phyloP scores from a whole-genome alignment of 1,284 basidiomycete genomes.

The Cryptococcus hybrid region DNA sequence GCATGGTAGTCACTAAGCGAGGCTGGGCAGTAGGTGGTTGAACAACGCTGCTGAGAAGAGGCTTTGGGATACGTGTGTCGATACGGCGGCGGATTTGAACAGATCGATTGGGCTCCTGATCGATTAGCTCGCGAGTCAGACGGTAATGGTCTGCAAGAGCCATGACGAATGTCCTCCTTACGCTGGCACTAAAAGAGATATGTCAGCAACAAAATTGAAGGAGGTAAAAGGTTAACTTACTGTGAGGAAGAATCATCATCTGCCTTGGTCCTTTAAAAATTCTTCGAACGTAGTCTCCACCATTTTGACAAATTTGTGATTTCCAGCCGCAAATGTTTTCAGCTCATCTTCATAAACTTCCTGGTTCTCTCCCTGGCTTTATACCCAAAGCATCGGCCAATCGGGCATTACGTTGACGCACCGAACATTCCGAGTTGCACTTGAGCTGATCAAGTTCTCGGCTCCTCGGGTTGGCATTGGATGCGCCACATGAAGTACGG shows the following conservation, averaged over 20 bases:
- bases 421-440: slow-evolving; percentile 74
- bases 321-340: slow-evolving; percentile 59
- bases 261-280: slow-evolving; percentile 67
- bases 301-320: slow-evolving; percentile 63
- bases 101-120: slow-evolving; percentile 72
- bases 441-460: slow-evolving; percentile 57
- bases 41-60: slow-evolving; percentile 59
- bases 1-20: too few relatives aligned
- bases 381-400: slow-evolving; percentile 88
- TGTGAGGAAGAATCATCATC: slow-evolving; percentile 73
- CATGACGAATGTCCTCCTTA: slow-evolving; percentile 72
- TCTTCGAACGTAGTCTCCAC: slow-evolving; percentile 78
- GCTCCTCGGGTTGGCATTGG: slow-evolving; percentile 53
- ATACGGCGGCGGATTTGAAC: slow-evolving; percentile 75
- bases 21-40: neutral
- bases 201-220: neutral
- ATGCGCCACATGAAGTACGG: slow-evolving; percentile 65
- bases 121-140: slow-evolving; percentile 75
- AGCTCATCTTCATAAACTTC: slow-evolving; percentile 64
- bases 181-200: slow-evolving; percentile 55
- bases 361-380: slow-evolving; percentile 43
- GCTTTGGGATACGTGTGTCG: slow-evolving; percentile 72
- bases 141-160: slow-evolving; percentile 72
- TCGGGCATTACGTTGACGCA: slow-evolving; percentile 78
- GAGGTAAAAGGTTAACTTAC: slow-evolving; percentile 40